phyloP scores from a whole-genome alignment of 345 rosid genomes.

The Gossypium bickii region DNA sequence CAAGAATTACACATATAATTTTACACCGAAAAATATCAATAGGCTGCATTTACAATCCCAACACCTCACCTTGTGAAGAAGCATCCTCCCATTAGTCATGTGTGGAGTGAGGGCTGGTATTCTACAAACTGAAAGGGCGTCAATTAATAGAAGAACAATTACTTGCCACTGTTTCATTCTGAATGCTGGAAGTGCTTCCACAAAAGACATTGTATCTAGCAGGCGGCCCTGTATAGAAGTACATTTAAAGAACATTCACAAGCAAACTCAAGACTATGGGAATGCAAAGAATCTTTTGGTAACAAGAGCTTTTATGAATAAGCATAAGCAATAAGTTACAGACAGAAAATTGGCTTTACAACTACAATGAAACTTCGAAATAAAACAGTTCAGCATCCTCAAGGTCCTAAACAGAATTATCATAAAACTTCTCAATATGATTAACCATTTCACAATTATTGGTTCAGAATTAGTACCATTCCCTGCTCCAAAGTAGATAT shows the following conservation, averaged over 20 bases:
- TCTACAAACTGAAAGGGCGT: slow-evolving; percentile 69
- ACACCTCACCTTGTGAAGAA: slow-evolving; percentile 47
- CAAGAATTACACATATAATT: neutral
- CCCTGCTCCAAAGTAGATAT: slow-evolving; percentile 75
- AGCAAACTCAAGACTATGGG: neutral
- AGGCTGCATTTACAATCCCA: neutral
- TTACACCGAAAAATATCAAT: neutral
- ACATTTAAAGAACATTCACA: neutral
- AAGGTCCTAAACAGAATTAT: slow-evolving; percentile 18
- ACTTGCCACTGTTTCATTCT: slow-evolving; percentile 75
- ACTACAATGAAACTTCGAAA: neutral
- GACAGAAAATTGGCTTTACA: neutral
- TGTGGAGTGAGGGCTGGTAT: slow-evolving; percentile 56
- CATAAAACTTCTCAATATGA: neutral
- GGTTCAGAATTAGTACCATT: slow-evolving; percentile 43
- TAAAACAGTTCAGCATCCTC: neutral
- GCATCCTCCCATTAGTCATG: slow-evolving; percentile 41
- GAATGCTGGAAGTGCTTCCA: slow-evolving; percentile 63
- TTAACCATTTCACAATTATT: neutral
- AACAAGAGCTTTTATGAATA: neutral
- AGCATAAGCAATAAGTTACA: neutral
- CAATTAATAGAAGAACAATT: slow-evolving; percentile 62
- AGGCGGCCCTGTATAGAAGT: slow-evolving; percentile 46
- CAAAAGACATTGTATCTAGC: slow-evolving; percentile 80
- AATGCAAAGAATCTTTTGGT: neutral